Evolutionary conservation across 2,329 filamentous ascomycete species (phyloP), one percentile per base, ranked within the genome.

Genomic region (Bipolaris oryzae): DNA sequence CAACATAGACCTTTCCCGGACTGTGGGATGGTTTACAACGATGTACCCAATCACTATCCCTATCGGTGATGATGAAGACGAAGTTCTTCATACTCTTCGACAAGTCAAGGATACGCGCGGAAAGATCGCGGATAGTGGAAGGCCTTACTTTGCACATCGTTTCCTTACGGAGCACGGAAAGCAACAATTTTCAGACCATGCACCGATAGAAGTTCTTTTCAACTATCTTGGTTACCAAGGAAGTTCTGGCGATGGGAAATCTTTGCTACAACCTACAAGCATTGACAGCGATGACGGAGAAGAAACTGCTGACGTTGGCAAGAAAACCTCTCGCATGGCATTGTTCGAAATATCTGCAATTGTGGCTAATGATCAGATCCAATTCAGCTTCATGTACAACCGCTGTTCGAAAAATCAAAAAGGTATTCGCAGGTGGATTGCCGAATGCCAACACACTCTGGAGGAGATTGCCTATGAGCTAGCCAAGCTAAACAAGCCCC

Each of bases 21-120:
- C 84, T 0, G 83, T 87, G 0, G 85, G 85, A 1, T 87, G 84
- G 84, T 86, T 87, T 60, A 85, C 84, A 2, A 80, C 83, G 0
- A 73, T 87, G 11, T 84, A 80, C 46, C 85, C 85, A 0, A 74
- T 86, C 5, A 64, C 63, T 25, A 75, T 77, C 1, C 72, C 82
- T 2, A 76, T 77, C 7, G 64, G 80, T 1, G 77, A 81, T 2
- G 72, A 75, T 2, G 70, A 76, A 2, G 79, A 83, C 31, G 82
- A 85, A 55, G 70, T 86, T 15, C 70, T 85, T 37, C 76, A 82
- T 11, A 79, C 82, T 0, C 70, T 86, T 10, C 80, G 80, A n/a
- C 74, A 80, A 21, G 75, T 85, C 43, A 87, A 87, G 64, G 83
- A 86, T 61, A 74, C 74, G 0, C 78, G 84, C 1, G 77, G 80